These are phyloP conservation scores for Leptographium wingfieldii DNA, from an alignment of 2,329 filamentous ascomycete species.

Conservation along the genomic window DNA sequence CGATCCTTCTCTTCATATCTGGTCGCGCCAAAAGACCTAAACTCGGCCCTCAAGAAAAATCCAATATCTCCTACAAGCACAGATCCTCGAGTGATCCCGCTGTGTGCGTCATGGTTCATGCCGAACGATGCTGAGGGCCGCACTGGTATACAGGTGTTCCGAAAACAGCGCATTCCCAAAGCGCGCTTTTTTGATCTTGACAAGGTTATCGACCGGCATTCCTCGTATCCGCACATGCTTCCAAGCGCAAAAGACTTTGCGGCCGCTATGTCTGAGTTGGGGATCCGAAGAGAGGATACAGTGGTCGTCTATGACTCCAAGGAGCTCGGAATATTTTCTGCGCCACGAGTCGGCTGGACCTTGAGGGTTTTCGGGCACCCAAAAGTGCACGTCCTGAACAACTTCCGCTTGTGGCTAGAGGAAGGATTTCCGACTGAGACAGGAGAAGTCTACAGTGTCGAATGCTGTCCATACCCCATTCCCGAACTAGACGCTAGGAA, in stretches of 20 bases:
- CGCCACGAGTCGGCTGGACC: slow-evolving; percentile 89
- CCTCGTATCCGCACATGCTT: slow-evolving; percentile 93
- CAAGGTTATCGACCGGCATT: slow-evolving; percentile 74
- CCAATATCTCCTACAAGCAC: slow-evolving; percentile 67
- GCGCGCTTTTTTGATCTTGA: slow-evolving; percentile 96
- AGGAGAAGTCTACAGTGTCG: slow-evolving; percentile 58
- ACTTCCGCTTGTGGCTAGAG: slow-evolving; percentile 89
- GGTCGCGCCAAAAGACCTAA: slow-evolving; percentile 71
- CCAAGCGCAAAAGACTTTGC: slow-evolving; percentile 71
- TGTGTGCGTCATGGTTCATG: slow-evolving; percentile 93
- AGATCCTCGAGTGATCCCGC: slow-evolving; percentile 69
- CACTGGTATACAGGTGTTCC: slow-evolving; percentile 69
- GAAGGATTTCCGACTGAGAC: slow-evolving; percentile 70
- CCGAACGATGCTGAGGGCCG: slow-evolving; percentile 66
- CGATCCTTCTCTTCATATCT: slow-evolving; percentile 67
- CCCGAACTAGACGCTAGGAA: slow-evolving; percentile 45
- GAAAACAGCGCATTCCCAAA: slow-evolving; percentile 70
- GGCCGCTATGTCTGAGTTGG: slow-evolving; percentile 75
- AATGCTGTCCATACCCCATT: slow-evolving; percentile 52
- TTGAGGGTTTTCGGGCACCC: slow-evolving; percentile 79
- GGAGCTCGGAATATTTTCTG: slow-evolving; percentile 87
- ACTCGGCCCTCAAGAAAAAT: slow-evolving; percentile 71
- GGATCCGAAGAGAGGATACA: slow-evolving; percentile 75
- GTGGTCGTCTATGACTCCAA: slow-evolving; percentile 90
- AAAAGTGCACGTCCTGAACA: slow-evolving; percentile 83